Evolutionary conservation across 202 grass and related monocot genomes (phyloP), one percentile per base, ranked within the genome.

Genomic region (Carex sylvatica): DNA sequence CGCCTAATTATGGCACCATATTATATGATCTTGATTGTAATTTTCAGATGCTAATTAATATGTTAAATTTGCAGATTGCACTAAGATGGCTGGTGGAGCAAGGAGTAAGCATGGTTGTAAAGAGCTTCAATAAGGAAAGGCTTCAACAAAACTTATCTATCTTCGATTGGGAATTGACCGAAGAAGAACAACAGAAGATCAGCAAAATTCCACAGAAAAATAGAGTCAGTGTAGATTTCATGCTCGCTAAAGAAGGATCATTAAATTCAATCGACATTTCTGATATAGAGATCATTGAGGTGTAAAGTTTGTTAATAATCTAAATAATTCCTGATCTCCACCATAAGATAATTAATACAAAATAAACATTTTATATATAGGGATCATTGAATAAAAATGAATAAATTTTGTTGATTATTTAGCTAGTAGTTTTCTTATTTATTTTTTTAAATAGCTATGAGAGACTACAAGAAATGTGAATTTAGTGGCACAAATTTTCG

Each of bases 61-160:
- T 19, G 7, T 68, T 53, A 84, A 51, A 26, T 46, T 51, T 58
- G 58, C 55, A 94, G 89, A 74, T 94, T 66, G 89, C 86, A 18
- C 70, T 91, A 55, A 84, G 92, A 33, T 91, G 89, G 92, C 82
- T 91, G n/a, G 86, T 89, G 9, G 85, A 94, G 81, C 92, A 94
- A 89, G 92, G 87, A 0, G 83, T 38, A 0, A 81, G 78, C 83
- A 84, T 94, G 31, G 82, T 87, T 33, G 80, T 74, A 7, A 89
- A 89, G 59, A 94, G 89, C 33, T 83, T 86, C 28, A 94, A 85
- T 4, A 77, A 66, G 70, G 83, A 86, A 31, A 85, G 89, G 31
- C 74, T 90, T 12, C 49, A 75, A 33, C 80, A 91, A 74, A 94
- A 91, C 72, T 40, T 88, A 0, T 58, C 65, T 9, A 84, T 90